Evolutionary conservation across 495 filamentous ascomycete genomes (phyloP).

Genomic region (Neurospora sp.): DNA sequence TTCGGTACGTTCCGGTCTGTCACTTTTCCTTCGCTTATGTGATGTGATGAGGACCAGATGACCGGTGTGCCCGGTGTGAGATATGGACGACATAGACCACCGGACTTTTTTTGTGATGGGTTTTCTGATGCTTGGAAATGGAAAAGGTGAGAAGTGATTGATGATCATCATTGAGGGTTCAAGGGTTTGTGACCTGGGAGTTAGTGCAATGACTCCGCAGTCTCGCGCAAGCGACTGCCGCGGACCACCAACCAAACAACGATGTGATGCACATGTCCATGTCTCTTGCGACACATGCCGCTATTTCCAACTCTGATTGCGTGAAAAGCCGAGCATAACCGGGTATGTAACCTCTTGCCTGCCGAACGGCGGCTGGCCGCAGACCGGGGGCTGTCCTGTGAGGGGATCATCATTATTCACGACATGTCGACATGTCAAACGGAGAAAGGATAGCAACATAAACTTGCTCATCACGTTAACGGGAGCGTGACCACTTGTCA

Average conservation of each 20-base stretch:
- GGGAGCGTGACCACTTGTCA: not conserved
- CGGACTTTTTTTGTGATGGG: not conserved
- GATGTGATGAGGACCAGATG: not conserved
- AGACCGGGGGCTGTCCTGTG: not conserved
- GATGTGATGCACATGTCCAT: not conserved
- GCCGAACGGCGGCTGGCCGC: not conserved
- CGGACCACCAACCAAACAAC: not conserved
- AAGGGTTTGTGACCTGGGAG: not conserved
- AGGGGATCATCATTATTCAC: not conserved
- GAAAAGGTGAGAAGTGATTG: not conserved
- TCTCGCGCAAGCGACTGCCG: not conserved
- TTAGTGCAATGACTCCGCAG: not conserved
- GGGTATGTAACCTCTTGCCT: not conserved
- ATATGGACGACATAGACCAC: not conserved
- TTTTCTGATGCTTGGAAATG: not conserved
- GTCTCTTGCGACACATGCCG: not conserved
- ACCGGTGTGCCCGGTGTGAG: not conserved
- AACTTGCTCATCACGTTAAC: not conserved
- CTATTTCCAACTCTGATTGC: not conserved
- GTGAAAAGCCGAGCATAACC: not conserved
- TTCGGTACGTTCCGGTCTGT: not conserved
- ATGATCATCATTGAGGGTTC: not conserved
- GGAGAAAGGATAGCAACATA: not conserved
- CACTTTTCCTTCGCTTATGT: not conserved
- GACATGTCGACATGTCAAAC: not conserved